Evolutionary conservation across 129 eudicot genomes (phyloP).

Genomic region (Flaveria robusta): DNA sequence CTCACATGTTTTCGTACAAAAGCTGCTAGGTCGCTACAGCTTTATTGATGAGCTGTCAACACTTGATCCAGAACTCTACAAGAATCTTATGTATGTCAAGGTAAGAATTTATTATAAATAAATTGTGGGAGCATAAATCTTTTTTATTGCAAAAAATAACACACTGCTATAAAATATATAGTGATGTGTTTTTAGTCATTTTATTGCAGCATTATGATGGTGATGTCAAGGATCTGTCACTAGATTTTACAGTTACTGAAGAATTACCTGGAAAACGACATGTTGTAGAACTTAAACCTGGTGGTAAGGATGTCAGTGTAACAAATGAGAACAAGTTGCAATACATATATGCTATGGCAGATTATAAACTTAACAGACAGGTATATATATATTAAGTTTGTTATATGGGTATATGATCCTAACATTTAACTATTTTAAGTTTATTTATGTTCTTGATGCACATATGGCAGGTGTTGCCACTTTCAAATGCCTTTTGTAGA

Average conservation of each 20-base stretch:
- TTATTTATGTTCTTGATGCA: slow-evolving; percentile 23
- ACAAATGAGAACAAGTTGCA: slow-evolving; percentile 96
- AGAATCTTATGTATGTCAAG: slow-evolving; percentile 95
- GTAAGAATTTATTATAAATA: slow-evolving; percentile 31
- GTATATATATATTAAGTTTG: slow-evolving; percentile 37
- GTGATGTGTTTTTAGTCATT: slow-evolving; percentile 18
- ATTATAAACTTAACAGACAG: slow-evolving; percentile 94
- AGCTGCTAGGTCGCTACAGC: slow-evolving; percentile 92
- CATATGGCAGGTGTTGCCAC: slow-evolving; percentile 70
- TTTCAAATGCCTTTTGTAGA: slow-evolving; percentile 93
- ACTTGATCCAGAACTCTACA: slow-evolving; percentile 95
- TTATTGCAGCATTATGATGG: slow-evolving; percentile 89
- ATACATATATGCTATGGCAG: slow-evolving; percentile 96
- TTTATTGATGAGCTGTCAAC: slow-evolving; percentile 90
- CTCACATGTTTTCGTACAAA: slow-evolving; percentile 91
- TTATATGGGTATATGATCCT: not conserved
- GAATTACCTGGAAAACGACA: slow-evolving; percentile 76
- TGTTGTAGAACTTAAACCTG: slow-evolving; percentile 87
- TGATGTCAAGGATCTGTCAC: slow-evolving; percentile 79
- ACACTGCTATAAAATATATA: not conserved
- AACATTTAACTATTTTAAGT: not conserved
- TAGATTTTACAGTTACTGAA: slow-evolving; percentile 96
- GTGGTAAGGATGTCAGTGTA: slow-evolving; percentile 82
- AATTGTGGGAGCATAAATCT: not conserved
- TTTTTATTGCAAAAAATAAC: not conserved